Percentiles rank a stretch among this genome's conserved stretches.
Conservation (phyloP, 176 grass and related monocot species). For the Avena insularis region DNA sequence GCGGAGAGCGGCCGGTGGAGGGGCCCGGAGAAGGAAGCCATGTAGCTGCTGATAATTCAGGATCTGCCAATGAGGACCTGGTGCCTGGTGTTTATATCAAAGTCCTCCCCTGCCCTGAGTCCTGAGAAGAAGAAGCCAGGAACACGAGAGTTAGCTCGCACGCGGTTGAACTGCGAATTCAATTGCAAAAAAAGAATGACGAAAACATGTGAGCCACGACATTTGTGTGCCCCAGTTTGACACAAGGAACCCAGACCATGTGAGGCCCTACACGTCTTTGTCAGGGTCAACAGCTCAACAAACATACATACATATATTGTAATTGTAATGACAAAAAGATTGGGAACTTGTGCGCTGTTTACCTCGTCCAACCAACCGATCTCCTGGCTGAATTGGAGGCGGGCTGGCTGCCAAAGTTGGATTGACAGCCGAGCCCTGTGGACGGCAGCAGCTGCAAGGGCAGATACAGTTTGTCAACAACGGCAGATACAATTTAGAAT, state of each 20-base stretch:
- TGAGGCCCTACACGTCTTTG: slow-evolving; percentile 16
- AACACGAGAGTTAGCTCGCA: slow-evolving; percentile 25
- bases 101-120: slow-evolving; percentile 31
- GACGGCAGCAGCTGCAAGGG: neutral
- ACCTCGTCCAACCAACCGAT: neutral
- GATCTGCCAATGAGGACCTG: slow-evolving; percentile 29
- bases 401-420: slow-evolving; percentile 49
- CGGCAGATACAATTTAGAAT: too few relatives aligned
- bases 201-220: neutral
- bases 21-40: slow-evolving; percentile 50
- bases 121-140: slow-evolving; percentile 19
- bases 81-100: neutral
- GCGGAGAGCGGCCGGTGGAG: slow-evolving; percentile 83
- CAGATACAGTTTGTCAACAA: too few relatives aligned
- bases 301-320: too few relatives aligned
- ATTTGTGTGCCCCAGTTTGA: slow-evolving; percentile 25
- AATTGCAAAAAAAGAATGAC: neutral
- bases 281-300: slow-evolving; percentile 32
- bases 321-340: neutral
- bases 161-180: slow-evolving; percentile 23
- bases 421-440: slow-evolving; percentile 63
- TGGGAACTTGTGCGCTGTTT: neutral
- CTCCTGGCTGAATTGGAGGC: slow-evolving; percentile 15
- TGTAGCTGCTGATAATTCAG: slow-evolving; percentile 19
- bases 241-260: neutral